phyloP scores from a whole-genome alignment of 768 basidiomycete genomes.

The Lactifluus subvellereus region DNA sequence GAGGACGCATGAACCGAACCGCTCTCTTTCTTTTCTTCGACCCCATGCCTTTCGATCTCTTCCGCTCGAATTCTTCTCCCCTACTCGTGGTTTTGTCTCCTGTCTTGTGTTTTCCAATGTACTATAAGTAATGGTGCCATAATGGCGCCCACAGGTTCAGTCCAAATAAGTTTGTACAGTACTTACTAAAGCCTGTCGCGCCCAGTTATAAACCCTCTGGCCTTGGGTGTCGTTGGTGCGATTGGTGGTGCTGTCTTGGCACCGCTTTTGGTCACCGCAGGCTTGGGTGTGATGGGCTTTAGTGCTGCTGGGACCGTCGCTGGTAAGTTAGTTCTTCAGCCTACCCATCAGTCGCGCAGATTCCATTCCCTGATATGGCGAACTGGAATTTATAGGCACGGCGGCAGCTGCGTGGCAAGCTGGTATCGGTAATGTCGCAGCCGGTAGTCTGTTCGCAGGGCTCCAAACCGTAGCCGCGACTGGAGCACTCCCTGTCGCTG shows the following conservation, averaged over 20 bases:
- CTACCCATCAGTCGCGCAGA: not conserved
- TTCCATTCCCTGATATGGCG: not conserved
- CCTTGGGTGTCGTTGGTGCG: not conserved
- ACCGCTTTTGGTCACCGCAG: not conserved
- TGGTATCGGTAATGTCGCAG: no score
- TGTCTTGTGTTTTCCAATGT: not conserved
- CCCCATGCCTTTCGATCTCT: no score
- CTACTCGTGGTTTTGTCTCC: no score
- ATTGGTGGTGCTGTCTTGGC: not conserved
- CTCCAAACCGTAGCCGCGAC: constrained; percentile 6
- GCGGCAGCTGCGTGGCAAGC: not conserved
- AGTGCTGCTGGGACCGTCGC: constrained; percentile 8
- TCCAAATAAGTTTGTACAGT: not conserved
- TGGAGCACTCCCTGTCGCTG: not conserved
- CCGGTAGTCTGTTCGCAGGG: no score
- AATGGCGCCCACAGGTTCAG: not conserved
- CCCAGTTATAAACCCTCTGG: not conserved
- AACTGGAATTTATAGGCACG: not conserved
- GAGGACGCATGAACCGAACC: no score
- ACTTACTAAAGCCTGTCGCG: not conserved
- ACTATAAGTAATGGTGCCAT: not conserved
- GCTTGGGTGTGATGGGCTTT: constrained; percentile 2
- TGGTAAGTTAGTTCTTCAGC: not conserved
- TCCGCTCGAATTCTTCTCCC: no score
- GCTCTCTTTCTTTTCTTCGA: no score